Percentiles rank a stretch among this genome's conserved stretches.
These are phyloP conservation scores for Waitea zeae DNA, from an alignment of 1,284 basidiomycete genomes.

Conservation along the genomic window DNA sequence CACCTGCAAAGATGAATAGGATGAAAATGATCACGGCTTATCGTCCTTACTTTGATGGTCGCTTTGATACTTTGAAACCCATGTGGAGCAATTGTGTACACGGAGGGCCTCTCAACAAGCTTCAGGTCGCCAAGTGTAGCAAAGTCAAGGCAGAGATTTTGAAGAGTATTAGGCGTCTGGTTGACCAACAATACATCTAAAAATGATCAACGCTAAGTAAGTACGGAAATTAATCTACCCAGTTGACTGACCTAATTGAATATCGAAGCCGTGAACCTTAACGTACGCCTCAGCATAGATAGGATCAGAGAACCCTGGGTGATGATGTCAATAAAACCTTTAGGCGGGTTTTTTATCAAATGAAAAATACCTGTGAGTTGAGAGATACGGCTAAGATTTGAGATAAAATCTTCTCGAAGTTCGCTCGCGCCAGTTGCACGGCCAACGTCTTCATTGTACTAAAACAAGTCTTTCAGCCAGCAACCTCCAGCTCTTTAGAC, in stretches of 20 bases:
- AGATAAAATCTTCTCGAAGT: conserved; percentile 88
- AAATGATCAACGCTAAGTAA: not conserved
- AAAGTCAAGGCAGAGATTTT: conserved; percentile 95
- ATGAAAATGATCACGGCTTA: not conserved
- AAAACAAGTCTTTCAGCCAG: conserved; percentile 4
- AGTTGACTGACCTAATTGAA: conserved; percentile 59
- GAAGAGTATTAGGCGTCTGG: conserved; percentile 87
- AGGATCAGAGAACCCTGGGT: conserved; percentile 94
- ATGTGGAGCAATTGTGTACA: conserved; percentile 89
- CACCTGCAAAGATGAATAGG: conserved; percentile 20
- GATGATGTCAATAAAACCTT: conserved; percentile 5
- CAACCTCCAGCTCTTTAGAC: not conserved
- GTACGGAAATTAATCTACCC: not conserved
- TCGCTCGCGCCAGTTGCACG: conserved; percentile 81
- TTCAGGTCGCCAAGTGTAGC: conserved; percentile 96
- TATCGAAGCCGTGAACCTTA: conserved; percentile 97
- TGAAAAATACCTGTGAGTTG: conserved; percentile 65
- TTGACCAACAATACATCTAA: conserved; percentile 92
- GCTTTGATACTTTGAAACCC: conserved; percentile 98
- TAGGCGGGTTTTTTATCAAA: not conserved
- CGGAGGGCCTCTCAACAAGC: conserved; percentile 86
- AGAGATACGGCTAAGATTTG: conserved; percentile 87
- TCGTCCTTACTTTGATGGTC: conserved; percentile 70
- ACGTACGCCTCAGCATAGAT: conserved; percentile 98
- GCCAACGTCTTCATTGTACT: conserved; percentile 84